phyloP scores from a whole-genome alignment of 2,329 filamentous ascomycete species.

The Polychaeton citri region DNA sequence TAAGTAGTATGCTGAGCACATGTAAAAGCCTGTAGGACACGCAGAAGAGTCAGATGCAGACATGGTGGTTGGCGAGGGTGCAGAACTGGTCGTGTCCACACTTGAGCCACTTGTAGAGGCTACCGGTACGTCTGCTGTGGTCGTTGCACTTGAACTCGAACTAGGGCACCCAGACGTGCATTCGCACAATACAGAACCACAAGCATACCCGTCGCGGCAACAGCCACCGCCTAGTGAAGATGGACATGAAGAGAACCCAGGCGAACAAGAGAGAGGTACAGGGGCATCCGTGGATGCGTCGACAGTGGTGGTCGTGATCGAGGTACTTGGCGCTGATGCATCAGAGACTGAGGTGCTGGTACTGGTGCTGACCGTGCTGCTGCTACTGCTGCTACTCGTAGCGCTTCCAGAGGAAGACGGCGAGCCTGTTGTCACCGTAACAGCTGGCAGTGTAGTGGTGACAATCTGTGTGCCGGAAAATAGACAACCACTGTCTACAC shows the following conservation, averaged over 20 bases:
- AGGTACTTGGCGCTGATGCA: slow-evolving; percentile 6
- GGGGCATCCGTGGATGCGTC: slow-evolving; percentile 7
- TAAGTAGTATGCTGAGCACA: slow-evolving; percentile 66
- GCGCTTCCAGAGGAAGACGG: not conserved
- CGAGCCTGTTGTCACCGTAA: slow-evolving; percentile 7
- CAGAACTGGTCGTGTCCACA: slow-evolving; percentile 24
- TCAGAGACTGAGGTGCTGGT: slow-evolving; percentile 11
- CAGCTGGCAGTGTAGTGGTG: slow-evolving; percentile 11
- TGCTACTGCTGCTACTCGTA: slow-evolving; percentile 1
- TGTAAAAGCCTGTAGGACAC: slow-evolving; percentile 86
- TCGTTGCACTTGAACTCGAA: slow-evolving; percentile 18
- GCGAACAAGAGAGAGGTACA: slow-evolving; percentile 22
- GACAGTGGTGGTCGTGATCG: slow-evolving; percentile 17
- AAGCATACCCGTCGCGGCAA: slow-evolving; percentile 33
- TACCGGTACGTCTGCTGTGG: slow-evolving; percentile 26
- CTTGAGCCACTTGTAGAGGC: slow-evolving; percentile 24
- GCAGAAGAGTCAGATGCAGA: too few species aligned
- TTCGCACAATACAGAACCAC: slow-evolving; percentile 19
- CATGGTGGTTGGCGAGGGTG: slow-evolving; percentile 13
- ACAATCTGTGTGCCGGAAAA: slow-evolving; percentile 20
- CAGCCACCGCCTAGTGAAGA: slow-evolving; percentile 35
- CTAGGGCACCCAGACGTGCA: slow-evolving; percentile 8
- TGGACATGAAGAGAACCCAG: slow-evolving; percentile 33
- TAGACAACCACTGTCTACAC: slow-evolving; percentile 57
- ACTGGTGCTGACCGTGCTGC: not conserved